Conservation (phyloP, 2,329 filamentous ascomycete species). For the Aspergillus tamarii region DNA sequence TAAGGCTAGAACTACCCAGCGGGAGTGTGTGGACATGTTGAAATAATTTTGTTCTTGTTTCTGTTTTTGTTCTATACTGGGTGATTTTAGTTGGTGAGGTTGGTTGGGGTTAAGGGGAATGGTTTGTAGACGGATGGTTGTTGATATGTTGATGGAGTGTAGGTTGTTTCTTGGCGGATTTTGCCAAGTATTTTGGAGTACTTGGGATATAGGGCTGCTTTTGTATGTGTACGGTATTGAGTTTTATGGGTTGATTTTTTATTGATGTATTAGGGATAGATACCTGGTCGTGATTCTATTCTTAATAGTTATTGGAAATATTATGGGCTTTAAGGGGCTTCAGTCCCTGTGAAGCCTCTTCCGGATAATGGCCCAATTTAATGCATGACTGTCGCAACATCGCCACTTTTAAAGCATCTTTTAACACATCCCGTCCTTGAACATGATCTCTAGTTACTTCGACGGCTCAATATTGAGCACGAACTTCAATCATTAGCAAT, state of each 20-base stretch:
- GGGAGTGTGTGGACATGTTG: constrained; percentile 24
- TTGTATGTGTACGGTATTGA: background rate
- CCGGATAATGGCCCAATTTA: too few relatives aligned
- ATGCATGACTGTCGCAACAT: too few relatives aligned
- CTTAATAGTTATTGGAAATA: background rate
- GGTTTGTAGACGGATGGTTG: background rate
- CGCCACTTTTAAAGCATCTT: too few relatives aligned
- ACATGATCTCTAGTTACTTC: background rate
- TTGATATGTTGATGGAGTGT: background rate
- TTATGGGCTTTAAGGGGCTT: background rate
- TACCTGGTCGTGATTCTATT: background rate
- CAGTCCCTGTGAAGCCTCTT: background rate
- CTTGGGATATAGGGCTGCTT: background rate
- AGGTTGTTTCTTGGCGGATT: background rate
- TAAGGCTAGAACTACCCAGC: constrained; percentile 60
- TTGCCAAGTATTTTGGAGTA: background rate
- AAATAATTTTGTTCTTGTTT: background rate
- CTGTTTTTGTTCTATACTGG: background rate
- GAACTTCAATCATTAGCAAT: background rate
- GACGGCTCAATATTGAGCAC: background rate
- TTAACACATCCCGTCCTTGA: background rate
- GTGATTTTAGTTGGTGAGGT: constrained; percentile 2
- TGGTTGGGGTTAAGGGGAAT: background rate
- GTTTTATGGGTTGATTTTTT: background rate
- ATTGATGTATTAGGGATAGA: background rate